Evolutionary conservation across 305 asterid species (phyloP).

Genomic region (Solanum hybrid): DNA sequence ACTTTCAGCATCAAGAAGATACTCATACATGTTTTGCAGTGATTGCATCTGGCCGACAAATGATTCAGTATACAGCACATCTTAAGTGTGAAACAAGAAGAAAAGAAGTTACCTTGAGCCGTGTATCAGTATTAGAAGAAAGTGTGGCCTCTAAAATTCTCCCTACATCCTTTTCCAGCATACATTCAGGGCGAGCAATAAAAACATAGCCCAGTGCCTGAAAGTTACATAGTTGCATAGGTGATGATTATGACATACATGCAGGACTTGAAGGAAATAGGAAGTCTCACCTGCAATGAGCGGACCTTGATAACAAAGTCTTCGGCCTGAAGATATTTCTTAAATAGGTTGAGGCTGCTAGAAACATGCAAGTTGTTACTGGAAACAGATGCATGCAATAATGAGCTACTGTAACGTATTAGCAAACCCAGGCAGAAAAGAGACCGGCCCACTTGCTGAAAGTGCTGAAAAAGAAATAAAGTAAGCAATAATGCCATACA

Average conservation of each 20-base stretch:
- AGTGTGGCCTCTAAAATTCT: constrained; percentile 70
- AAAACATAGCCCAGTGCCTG: constrained; percentile 93
- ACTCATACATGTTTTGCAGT: constrained; percentile 84
- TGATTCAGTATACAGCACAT: constrained; percentile 17
- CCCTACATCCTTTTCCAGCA: constrained; percentile 81
- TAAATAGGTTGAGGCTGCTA: constrained; percentile 63
- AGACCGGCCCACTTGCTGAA: constrained; percentile 94
- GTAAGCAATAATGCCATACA: not conserved
- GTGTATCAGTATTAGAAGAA: constrained; percentile 50
- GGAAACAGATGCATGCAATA: constrained; percentile 47
- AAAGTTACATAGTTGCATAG: constrained; percentile 19
- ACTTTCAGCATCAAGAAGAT: constrained; percentile 93
- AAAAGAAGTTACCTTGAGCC: constrained; percentile 59
- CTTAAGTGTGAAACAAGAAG: constrained; percentile 13
- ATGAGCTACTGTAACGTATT: constrained; percentile 81
- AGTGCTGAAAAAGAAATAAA: constrained; percentile 4
- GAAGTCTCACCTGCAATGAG: constrained; percentile 69
- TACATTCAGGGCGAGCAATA: constrained; percentile 84
- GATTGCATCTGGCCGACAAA: constrained; percentile 81
- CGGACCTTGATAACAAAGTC: constrained; percentile 78
- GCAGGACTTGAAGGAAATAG: not conserved
- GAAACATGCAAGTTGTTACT: constrained; percentile 50
- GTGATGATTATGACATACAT: not conserved
- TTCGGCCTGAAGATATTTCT: constrained; percentile 85
- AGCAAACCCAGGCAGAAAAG: constrained; percentile 98